A percentile compares a stretch with the other conserved stretches of the same genome.
These are phyloP conservation scores for Beauveria asiatica DNA, from an alignment of 2,329 filamentous ascomycete species.

Conservation along the genomic window DNA sequence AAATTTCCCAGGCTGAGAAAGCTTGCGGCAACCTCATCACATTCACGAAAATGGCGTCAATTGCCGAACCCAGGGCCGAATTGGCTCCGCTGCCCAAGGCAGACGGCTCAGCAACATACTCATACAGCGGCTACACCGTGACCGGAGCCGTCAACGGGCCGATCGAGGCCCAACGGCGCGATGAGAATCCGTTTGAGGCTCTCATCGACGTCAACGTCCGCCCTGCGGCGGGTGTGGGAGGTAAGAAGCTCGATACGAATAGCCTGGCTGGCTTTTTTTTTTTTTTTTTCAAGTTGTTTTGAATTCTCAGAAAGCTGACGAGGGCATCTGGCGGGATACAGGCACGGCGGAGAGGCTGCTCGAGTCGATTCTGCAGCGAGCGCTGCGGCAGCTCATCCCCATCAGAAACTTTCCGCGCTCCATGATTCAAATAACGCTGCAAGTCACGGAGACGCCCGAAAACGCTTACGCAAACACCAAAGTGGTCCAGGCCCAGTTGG, in stretches of 20 bases:
- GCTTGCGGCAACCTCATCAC: constrained; percentile 4
- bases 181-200: constrained; percentile 88
- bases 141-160: constrained; percentile 87
- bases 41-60: constrained; percentile 33
- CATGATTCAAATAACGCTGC: constrained; percentile 74
- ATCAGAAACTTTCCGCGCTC: constrained; percentile 67
- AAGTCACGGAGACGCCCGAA: constrained; percentile 61
- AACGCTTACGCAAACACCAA: constrained; percentile 56
- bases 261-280: neutral
- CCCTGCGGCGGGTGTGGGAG: constrained; percentile 75
- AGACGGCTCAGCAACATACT: constrained; percentile 74
- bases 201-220: constrained; percentile 83
- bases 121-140: constrained; percentile 68
- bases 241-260: constrained; percentile 33
- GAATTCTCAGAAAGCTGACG: neutral
- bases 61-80: constrained; percentile 40
- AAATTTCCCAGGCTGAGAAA: neutral
- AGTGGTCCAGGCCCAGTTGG: constrained; percentile 50
- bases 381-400: constrained; percentile 65
- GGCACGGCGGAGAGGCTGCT: constrained; percentile 72
- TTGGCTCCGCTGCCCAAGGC: constrained; percentile 57
- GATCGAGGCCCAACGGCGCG: constrained; percentile 77
- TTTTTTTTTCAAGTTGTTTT: too few relatives aligned
- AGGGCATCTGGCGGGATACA: constrained; percentile 22
- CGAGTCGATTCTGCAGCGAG: constrained; percentile 64